phyloP scores from a whole-genome alignment of 176 grass and related monocot species.

The Cymbopogon citratus region DNA sequence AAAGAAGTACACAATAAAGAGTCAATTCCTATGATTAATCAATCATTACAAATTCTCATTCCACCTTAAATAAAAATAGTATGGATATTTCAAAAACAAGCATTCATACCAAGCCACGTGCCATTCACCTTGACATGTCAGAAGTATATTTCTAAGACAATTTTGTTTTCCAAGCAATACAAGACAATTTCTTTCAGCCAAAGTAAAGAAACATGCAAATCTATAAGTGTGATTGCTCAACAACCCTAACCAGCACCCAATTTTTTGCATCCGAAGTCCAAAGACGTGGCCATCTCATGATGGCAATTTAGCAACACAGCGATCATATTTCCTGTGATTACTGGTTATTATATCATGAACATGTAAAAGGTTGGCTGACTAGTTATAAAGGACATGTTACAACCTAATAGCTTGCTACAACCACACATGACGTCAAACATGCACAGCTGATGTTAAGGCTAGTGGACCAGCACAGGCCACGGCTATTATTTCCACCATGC shows the following conservation, averaged over 20 bases:
- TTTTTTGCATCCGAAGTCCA: background rate
- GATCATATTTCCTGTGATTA: background rate
- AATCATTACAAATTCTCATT: background rate
- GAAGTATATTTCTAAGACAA: background rate
- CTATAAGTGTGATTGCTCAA: background rate
- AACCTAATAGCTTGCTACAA: background rate
- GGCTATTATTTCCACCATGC: background rate
- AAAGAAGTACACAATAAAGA: background rate
- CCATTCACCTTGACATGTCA: background rate
- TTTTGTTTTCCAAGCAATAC: background rate
- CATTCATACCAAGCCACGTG: background rate
- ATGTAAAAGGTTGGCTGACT: background rate
- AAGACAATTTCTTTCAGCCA: background rate
- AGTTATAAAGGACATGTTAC: background rate
- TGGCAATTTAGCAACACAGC: background rate
- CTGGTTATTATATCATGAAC: background rate
- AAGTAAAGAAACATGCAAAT: background rate
- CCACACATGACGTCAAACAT: background rate
- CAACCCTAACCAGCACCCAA: background rate
- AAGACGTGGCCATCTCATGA: background rate
- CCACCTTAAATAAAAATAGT: constrained; percentile 4
- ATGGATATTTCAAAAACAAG: background rate
- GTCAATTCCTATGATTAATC: background rate
- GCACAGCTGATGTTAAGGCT: background rate
- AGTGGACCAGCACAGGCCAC: background rate